Percentiles rank a stretch among this genome's conserved stretches.
Conservation (phyloP, 2,329 filamentous ascomycete genomes). For the Fusarium anguioides region DNA sequence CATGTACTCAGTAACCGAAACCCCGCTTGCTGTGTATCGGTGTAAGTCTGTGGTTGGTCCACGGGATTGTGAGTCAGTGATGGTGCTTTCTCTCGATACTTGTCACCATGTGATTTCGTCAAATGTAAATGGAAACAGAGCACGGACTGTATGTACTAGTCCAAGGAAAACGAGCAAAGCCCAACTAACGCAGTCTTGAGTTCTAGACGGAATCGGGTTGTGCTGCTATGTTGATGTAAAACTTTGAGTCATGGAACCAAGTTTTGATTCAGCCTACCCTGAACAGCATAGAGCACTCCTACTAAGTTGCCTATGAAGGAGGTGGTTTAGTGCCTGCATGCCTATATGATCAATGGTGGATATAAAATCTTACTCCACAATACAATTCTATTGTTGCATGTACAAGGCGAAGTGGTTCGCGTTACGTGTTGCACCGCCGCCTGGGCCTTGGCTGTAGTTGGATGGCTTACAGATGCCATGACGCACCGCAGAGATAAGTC, state of each 20-base stretch:
- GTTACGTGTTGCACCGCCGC: slow-evolving; percentile 27
- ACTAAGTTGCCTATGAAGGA: no score
- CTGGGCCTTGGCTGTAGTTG: slow-evolving; percentile 1
- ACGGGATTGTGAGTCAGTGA: slow-evolving; percentile 10
- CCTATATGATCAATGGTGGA: background rate
- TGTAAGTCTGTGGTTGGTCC: slow-evolving; percentile 3
- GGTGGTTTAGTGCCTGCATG: no score
- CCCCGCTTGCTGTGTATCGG: background rate
- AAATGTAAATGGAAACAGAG: background rate
- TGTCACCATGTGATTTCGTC: background rate
- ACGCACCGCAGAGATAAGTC: slow-evolving; percentile 2
- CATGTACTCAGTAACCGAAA: slow-evolving; percentile 3
- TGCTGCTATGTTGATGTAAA: background rate
- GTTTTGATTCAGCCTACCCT: background rate
- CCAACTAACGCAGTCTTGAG: no score
- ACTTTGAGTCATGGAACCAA: background rate
- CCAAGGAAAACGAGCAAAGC: no score
- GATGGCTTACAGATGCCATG: slow-evolving; percentile 24
- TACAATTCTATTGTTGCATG: slow-evolving; percentile 1
- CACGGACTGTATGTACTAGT: background rate
- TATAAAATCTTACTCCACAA: background rate
- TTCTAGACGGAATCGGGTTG: background rate
- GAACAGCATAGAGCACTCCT: background rate
- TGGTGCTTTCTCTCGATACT: background rate
- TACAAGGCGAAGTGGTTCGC: slow-evolving; percentile 9